These are phyloP conservation scores for Eucalyptus cloeziana DNA, from an alignment of 345 rosid species.

Conservation along the genomic window DNA sequence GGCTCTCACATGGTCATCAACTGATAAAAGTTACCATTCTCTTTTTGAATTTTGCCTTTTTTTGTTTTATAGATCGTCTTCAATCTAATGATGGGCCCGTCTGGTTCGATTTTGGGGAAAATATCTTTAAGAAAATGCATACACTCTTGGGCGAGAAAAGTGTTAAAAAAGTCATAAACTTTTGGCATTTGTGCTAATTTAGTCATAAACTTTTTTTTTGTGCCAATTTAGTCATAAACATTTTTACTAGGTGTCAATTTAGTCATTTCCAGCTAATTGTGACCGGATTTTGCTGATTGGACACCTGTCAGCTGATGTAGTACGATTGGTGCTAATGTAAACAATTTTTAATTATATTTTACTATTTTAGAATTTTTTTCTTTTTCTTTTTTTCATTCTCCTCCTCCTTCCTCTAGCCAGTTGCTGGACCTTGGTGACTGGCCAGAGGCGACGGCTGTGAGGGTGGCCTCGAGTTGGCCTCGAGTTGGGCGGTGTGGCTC, in stretches of 20 bases:
- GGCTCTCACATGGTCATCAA: too few species aligned
- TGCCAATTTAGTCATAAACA: rapidly evolving
- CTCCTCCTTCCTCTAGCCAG: rapidly evolving
- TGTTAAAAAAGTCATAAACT: too few species aligned
- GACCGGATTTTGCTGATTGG: rapidly evolving
- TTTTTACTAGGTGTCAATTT: rapidly evolving
- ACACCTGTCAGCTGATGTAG: rapidly evolving
- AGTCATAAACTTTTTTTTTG: too few species aligned
- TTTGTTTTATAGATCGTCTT: too few species aligned
- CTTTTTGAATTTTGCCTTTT: too few species aligned
- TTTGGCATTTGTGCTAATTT: too few species aligned
- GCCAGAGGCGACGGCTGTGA: rapidly evolving
- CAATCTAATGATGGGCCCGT: rapidly evolving
- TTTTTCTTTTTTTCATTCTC: too few species aligned
- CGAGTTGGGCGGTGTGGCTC: rapidly evolving
- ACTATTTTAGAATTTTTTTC: rapidly evolving
- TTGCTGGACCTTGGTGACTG: rapidly evolving
- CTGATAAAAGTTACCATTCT: too few species aligned
- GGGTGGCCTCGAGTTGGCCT: too few species aligned
- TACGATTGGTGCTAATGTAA: rapidly evolving
- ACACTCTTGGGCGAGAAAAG: rapidly evolving
- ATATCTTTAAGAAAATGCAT: too few species aligned
- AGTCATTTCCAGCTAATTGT: rapidly evolving
- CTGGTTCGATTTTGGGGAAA: rapidly evolving
- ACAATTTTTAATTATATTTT: too few species aligned